Evolutionary conservation across 1,284 basidiomycete species (phyloP), one percentile per base, ranked within the genome.

Genomic region (Sanguinoderma infundibulare): DNA sequence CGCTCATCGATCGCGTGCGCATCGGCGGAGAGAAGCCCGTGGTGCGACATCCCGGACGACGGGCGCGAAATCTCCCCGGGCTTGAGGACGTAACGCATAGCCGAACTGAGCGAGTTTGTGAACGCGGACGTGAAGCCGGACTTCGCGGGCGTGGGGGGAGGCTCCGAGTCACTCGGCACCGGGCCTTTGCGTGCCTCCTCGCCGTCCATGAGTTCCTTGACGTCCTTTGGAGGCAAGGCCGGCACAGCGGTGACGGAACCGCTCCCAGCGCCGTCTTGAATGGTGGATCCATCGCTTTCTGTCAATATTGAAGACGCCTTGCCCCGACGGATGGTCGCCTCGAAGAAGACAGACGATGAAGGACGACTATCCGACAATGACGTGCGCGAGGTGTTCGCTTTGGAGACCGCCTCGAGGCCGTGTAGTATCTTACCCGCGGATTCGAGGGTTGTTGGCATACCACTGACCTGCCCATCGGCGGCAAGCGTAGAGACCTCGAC

Each of bases 11-110:
- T 84, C 20, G 71, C 69, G 3, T 77, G 73, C 1, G 78, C 66
- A 8, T 68, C 72, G 28, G 84, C 82, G 5, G 78, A 73, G 6
- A 70, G 63, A 40, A 69, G 59, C 9, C 62, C 67, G 47, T 70
- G 69, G 42, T 69, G 69, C 2, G 67, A 57, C 32, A 60, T 30
- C 4, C 53, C 55, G 2, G 58, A 28, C 0, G 39, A 53, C 17
- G 3, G 78, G 73, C 28, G 79, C 67, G 12, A 72, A 0, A 69
- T 59, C 1, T 79, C 77, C 15, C 71, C 72, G 6, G 73, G 69
- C 56, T 74, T 82, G 53, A 86, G 73, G 63, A 90, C 77, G 66
- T 80, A 85, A 3, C 84, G 81, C 79, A 90, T 81, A 1, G 87
- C 87, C 53, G 75, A 81, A 7, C 79, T 79, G 35, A 90, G 68